Evolutionary conservation across 2,329 filamentous ascomycete species (phyloP), one percentile per base, ranked within the genome.

Genomic region (Penicillium hordei): DNA sequence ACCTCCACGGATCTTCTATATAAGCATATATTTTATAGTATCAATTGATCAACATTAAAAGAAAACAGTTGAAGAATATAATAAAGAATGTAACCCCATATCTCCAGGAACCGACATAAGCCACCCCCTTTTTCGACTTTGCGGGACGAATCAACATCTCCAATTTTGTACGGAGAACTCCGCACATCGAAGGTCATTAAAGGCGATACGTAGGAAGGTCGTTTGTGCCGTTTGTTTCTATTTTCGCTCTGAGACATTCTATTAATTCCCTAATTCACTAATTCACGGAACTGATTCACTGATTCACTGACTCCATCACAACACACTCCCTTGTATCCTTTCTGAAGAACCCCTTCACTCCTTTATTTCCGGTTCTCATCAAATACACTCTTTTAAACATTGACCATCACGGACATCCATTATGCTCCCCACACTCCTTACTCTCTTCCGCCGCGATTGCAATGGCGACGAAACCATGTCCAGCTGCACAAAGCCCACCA

Each of bases 71-170:
- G 12, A n/a, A 23, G 5, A 34, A 25, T 25, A 34, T 4, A 46
- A 25, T 9, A 0, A 23, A 3, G 49, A 48, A 57, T 43, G 55
- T 48, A 53, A 52, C 54, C 54, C 54, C 48, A 46, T 46, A 52
- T 46, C 33, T 13, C 3, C 15, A 36, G 19, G 12, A n/a, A 34
- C 5, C 19, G 8, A 33, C 7, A 40, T 38, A 29, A 57, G 54
- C 55, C 55, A 57, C 55, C 55, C 55, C 55, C 55, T 57, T 57
- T 57, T 57, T 53, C 36, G 23, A 15, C 29, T 46, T 34, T 48
- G 36, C 43, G 3, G 10, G 21, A 45, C 52, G 44, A 53, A 53
- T 53, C 42, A 53, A 53, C 31, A 25, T 19, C 40, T 21, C 25
- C 38, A 29, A 52, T 38, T 31, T 10, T 33, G 6, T 13, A 29